These are phyloP conservation scores for Botrytis fabae DNA, from an alignment of 2,329 filamentous ascomycete species.

Conservation along the genomic window DNA sequence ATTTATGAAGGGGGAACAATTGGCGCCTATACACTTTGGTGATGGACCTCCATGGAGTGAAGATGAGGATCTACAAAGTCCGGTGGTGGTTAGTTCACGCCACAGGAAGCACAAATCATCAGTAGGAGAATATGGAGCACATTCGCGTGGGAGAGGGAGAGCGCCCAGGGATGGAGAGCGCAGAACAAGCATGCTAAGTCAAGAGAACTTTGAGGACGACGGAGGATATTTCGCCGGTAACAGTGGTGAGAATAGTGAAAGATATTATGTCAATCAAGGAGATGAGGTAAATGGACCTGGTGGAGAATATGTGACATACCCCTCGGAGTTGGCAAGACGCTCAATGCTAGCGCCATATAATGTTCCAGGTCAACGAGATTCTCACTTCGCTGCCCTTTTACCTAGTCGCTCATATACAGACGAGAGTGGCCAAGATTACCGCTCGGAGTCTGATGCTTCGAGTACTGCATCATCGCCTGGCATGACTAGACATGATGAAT, in stretches of 20 bases:
- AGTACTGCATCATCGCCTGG: conserved; percentile 60
- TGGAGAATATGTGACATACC: conserved; percentile 79
- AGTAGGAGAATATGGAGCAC: conserved; percentile 48
- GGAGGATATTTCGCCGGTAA: conserved; percentile 67
- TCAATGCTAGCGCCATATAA: conserved; percentile 50
- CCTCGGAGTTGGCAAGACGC: conserved; percentile 61
- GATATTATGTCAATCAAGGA: conserved; percentile 71
- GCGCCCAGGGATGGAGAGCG: conserved; percentile 47
- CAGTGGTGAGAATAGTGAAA: conserved; percentile 69
- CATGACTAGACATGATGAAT: conserved; percentile 64
- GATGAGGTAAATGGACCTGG: conserved; percentile 73
- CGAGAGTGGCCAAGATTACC: conserved; percentile 43
- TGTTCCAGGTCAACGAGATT: conserved; percentile 51
- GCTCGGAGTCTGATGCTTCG: conserved; percentile 58
- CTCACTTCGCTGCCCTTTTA: conserved; percentile 53
- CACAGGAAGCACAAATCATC: conserved; percentile 84
- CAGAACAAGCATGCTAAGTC: conserved; percentile 47
- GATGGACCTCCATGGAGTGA: conserved; percentile 93
- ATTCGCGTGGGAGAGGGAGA: conserved; percentile 48
- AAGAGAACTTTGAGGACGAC: conserved; percentile 57
- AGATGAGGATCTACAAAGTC: conserved; percentile 91
- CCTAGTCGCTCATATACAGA: conserved; percentile 44
- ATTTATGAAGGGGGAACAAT: conserved; percentile 64
- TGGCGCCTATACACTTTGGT: conserved; percentile 79
- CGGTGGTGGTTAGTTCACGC: conserved; percentile 76